A percentile compares a stretch with the other conserved stretches of the same genome.
Conservation (phyloP, 2,329 filamentous ascomycete genomes). For the Colletotrichum kahawae region DNA sequence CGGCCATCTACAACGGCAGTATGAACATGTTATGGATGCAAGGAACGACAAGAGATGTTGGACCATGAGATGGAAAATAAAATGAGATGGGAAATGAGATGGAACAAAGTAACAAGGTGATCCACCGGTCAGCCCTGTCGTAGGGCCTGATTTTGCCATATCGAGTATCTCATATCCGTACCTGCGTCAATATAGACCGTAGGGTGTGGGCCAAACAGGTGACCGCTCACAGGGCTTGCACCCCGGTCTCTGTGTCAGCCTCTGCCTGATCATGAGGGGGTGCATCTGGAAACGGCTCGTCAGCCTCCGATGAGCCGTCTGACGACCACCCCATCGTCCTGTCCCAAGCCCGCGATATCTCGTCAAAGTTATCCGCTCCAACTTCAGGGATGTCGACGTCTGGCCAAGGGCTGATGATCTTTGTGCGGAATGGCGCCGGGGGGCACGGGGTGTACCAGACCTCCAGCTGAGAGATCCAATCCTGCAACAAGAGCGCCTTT, state of each 20-base stretch:
- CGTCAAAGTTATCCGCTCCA: not conserved
- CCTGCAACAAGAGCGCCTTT: not conserved
- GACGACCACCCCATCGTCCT: not conserved
- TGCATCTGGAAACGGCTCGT: not conserved
- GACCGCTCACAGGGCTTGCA: not conserved
- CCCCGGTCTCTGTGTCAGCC: not conserved
- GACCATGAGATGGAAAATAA: not conserved
- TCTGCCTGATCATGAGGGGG: not conserved
- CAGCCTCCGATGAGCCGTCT: not conserved
- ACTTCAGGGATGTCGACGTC: constrained; percentile 2
- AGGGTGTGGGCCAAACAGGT: not conserved
- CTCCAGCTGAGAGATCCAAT: not conserved
- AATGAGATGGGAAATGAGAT: not conserved
- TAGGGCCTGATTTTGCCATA: not conserved
- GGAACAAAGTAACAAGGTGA: not conserved
- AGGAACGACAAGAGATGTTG: not conserved
- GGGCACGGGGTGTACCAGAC: not conserved
- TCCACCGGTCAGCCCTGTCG: not conserved
- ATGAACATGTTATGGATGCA: not conserved
- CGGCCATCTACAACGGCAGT: not conserved
- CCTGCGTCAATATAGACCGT: not conserved
- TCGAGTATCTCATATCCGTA: not conserved
- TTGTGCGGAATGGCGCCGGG: not conserved
- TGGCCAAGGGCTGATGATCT: not conserved
- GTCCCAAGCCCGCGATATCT: not conserved